A percentile compares a stretch with the other conserved stretches of the same genome.
Evolutionary conservation across 2,329 filamentous ascomycete species (phyloP).

Genomic region (Fusarium torreyae): DNA sequence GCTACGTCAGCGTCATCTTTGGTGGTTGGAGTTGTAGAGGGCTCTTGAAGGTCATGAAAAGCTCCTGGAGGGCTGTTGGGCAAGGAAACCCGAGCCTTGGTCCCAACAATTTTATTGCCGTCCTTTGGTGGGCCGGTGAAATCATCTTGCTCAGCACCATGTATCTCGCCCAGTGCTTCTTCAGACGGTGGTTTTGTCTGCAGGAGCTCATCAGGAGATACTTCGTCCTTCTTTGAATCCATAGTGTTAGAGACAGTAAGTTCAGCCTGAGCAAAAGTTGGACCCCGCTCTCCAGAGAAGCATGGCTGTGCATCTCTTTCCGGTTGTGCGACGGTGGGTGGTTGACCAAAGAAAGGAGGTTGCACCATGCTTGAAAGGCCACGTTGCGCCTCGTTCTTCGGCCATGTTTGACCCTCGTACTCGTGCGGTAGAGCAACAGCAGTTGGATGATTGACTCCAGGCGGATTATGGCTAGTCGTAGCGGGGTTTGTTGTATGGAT

Average conservation of each 20-base stretch:
- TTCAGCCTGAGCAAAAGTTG: neutral
- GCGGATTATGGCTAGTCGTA: constrained; percentile 6
- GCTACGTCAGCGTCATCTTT: neutral
- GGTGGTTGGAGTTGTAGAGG: neutral
- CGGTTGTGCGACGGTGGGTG: constrained; percentile 10
- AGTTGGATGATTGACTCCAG: constrained; percentile 26
- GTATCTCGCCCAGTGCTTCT: constrained; percentile 42
- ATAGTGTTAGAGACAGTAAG: neutral
- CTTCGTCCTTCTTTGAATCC: neutral
- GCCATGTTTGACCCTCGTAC: constrained; percentile 10
- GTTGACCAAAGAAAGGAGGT: constrained; percentile 3
- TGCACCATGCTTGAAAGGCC: constrained; percentile 17
- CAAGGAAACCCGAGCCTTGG: constrained; percentile 45
- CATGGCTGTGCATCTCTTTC: constrained; percentile 2
- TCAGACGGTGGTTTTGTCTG: constrained; percentile 53
- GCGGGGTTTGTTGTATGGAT: constrained; percentile 2
- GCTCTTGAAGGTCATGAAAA: neutral
- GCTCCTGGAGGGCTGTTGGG: constrained; percentile 29
- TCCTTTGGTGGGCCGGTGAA: constrained; percentile 20
- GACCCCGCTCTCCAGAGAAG: constrained; percentile 3
- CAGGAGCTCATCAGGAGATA: constrained; percentile 10
- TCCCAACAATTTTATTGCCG: constrained; percentile 8
- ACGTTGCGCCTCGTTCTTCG: constrained; percentile 21
- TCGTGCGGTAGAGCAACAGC: constrained; percentile 15
- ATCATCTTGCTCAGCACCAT: neutral